A percentile compares a stretch with the other conserved stretches of the same genome.
These are phyloP conservation scores for Citrullus colocynthis DNA, from an alignment of 306 rosid species.

Conservation along the genomic window DNA sequence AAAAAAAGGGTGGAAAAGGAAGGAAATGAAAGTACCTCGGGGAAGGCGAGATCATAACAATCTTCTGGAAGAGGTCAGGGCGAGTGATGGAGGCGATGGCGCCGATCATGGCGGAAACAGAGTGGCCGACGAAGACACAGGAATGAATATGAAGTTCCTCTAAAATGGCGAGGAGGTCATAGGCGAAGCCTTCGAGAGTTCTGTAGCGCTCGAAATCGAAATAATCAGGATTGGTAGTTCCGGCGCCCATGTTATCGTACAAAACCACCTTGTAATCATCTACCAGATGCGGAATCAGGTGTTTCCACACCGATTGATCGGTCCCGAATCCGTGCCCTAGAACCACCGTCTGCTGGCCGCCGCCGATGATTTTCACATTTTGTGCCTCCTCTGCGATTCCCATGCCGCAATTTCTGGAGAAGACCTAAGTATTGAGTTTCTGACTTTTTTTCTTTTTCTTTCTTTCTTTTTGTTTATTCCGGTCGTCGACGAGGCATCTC, in stretches of 20 bases:
- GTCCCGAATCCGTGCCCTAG: constrained; percentile 81
- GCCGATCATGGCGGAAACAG: constrained; percentile 74
- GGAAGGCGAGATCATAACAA: constrained; percentile 46
- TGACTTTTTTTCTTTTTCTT: too few relatives aligned
- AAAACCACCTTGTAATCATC: constrained; percentile 41
- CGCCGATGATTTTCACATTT: constrained; percentile 56
- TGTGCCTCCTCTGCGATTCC: constrained; percentile 72
- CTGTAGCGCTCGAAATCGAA: constrained; percentile 65
- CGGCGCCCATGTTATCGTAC: constrained; percentile 78
- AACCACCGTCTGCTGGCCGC: constrained; percentile 27
- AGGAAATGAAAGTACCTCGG: constrained; percentile 32
- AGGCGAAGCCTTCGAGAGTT: constrained; percentile 55
- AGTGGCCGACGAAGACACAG: constrained; percentile 69
- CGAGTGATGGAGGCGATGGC: constrained; percentile 51
- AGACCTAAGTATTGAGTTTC: background rate
- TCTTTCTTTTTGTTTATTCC: background rate
- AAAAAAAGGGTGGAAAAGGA: background rate
- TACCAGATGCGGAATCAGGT: constrained; percentile 48
- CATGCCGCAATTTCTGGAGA: constrained; percentile 4
- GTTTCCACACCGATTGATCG: constrained; percentile 79
- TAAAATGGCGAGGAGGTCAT: constrained; percentile 53
- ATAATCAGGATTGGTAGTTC: constrained; percentile 74
- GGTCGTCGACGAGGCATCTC: background rate
- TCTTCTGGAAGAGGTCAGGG: constrained; percentile 56
- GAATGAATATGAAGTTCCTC: constrained; percentile 38